phyloP scores from a whole-genome alignment of 1,139 yeast species.

The Lodderomyces theae region DNA sequence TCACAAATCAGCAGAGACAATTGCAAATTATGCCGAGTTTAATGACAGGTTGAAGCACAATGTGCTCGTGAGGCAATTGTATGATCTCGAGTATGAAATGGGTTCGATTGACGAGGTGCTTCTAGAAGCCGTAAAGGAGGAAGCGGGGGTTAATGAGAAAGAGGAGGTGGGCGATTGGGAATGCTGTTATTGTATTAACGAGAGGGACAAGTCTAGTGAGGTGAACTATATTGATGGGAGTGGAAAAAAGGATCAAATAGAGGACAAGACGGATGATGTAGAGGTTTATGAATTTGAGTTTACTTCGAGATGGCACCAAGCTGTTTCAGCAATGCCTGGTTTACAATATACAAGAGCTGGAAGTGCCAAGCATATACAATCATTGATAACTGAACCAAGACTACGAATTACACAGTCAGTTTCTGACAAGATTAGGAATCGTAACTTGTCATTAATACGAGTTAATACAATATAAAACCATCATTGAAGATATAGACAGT shows the following conservation, averaged over 20 bases:
- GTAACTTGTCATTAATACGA: conserved; percentile 1
- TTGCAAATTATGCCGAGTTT: background rate
- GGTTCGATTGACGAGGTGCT: background rate
- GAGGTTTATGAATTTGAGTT: background rate
- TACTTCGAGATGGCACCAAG: background rate
- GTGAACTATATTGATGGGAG: background rate
- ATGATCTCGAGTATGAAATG: background rate
- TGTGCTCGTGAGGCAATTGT: background rate
- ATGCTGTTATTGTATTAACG: too few relatives aligned
- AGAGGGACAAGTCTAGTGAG: background rate
- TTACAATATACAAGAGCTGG: background rate
- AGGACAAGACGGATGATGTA: background rate
- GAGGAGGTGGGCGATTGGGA: too few relatives aligned
- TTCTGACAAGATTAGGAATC: background rate
- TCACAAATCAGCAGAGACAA: background rate
- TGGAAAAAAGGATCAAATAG: background rate
- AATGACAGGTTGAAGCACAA: background rate
- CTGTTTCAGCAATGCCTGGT: background rate
- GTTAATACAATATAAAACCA: conserved; percentile 5
- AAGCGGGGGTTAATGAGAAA: background rate
- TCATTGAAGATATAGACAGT: background rate
- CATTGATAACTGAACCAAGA: background rate
- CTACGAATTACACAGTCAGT: conserved; percentile 1
- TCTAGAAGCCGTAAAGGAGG: background rate
- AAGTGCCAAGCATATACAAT: background rate